Evolutionary conservation across 106 monocot species (phyloP), one percentile per base, ranked within the genome.

Genomic region (Apostasia ramifera): DNA sequence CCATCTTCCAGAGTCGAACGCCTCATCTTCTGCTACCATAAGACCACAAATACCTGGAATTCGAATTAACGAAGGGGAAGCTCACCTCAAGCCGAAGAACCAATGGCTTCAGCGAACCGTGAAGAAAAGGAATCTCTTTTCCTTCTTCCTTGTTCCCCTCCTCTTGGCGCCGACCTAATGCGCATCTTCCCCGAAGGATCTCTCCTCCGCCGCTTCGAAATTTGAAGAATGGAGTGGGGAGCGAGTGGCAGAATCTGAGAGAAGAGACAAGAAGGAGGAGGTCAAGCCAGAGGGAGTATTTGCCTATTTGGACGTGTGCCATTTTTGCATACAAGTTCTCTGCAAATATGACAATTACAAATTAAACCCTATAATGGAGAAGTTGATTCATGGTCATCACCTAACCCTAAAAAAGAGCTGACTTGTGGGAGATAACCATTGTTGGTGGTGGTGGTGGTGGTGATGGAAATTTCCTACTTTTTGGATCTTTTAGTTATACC

Each of bases 401-500:
- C 59, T 59, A 59, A 59, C 9, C 59, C 59, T 37, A 40, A 59
- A 59, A 41, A 2, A 2, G 3, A 59, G 40, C 6, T 40, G 40
- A 59, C 0, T 41, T 59, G 41, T 40, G 40, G 40, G 41, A 41
- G 26, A 26, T 26, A 26, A 26, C 26, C 26, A 26, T 26, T 26
- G 59, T 59, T 59, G 59, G 59, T 4, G 1, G 39, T 9, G 59
- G 26, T 26, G 26, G 26, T 26, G 37, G 40, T 40, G 9, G 40
- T 59, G 8, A 59, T 40, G 40, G 9, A 40, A 8, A n/a, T 59
- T 59, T 59, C 11, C 8, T 6, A 59, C 59, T 41, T 8, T 62
- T 62, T 62, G 26, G 62, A 42, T 44, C 62, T 62, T 62, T 62
- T 62, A 9, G 62, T 62, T 62, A 44, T n/a, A 62, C 42, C 62